Base-by-base conservation (phyloP, 768 basidiomycete genomes). In the Rhizopogon vulgaris region DNA sequence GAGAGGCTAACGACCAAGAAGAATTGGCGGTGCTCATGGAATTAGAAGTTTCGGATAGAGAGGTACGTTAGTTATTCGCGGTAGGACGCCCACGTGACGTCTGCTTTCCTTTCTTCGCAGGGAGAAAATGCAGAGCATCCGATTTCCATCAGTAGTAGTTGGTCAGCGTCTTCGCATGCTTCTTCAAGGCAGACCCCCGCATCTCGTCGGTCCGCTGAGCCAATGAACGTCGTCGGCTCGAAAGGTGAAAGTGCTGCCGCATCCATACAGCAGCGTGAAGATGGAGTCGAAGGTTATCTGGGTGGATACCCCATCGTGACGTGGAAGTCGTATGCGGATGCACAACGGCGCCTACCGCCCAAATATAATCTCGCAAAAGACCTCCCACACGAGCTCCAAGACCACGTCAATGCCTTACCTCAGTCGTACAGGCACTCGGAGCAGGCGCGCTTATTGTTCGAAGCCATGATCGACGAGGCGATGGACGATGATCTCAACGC, bases 401-500 rank as follows among this genome's bases (percentile, higher is more conserved):
- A 90, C 62, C 69, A 77, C 49, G 77, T 90, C 67, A 86, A 87
- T 63, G 60, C 69, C 1, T 71, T 82, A 56, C 69, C 74, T 1
- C 59, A 60, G 0, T 49, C 61, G n/a, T 73, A 69, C 25, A 72
- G 77, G 11, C 63, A 66, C 22, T 71, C 76, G 2, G 69, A 66
- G 2, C 66, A 73, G 43, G 77, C 78, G 60, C 75, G 78, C 15
- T 59, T 65, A 3, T 69, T 90, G 1, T 86, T 91, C 52, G 77
- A 85, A 60, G 76, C 79, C 3, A 75, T 75, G 55, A 90, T 94
- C 12, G 67, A 68, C 14, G 79, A 85, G 55, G 86, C 85, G 0
- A 73, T 73, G 18, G 69, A 73, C 5, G 83, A 86, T 57, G 90
- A 93, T 54, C 84, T 80, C 0, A 61, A 78, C 41, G 84, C 87